Evolutionary conservation across 768 basidiomycete species (phyloP).

Genomic region (Leucocoprinus sp.): DNA sequence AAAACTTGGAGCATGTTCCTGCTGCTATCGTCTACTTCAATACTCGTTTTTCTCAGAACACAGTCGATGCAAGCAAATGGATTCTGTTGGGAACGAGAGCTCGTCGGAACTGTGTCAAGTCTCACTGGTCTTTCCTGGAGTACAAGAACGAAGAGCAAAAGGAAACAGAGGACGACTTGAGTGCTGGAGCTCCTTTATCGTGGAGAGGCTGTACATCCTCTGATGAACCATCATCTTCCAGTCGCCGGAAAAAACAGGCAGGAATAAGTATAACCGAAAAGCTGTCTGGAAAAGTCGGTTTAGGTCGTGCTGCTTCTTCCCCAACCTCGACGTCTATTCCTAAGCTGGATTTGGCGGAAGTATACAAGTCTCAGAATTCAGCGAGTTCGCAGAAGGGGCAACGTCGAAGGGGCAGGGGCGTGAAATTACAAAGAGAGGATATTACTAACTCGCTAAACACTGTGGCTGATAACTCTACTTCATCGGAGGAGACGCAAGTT

Average conservation of each 20-base stretch:
- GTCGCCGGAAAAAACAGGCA: neutral
- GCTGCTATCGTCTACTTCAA: neutral
- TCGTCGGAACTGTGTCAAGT: neutral
- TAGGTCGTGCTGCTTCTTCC: no score
- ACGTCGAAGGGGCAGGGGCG: no score
- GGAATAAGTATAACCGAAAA: neutral
- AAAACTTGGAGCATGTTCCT: neutral
- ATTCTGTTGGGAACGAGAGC: neutral
- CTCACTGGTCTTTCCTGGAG: neutral
- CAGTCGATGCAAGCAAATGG: neutral
- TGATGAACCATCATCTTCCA: neutral
- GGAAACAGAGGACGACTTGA: neutral
- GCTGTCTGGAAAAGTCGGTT: no score
- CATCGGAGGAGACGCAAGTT: neutral
- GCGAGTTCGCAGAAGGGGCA: neutral
- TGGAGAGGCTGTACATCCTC: neutral
- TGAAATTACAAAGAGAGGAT: neutral
- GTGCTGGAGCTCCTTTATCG: neutral
- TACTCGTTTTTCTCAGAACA: neutral
- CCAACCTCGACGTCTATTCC: neutral
- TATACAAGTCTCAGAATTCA: constrained; percentile 1
- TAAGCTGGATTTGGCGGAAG: neutral
- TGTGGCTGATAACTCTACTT: neutral
- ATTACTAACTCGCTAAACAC: no score
- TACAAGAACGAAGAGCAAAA: neutral